phyloP scores from a whole-genome alignment of 1,139 yeast genomes.

The Geotrichum europaeum region DNA sequence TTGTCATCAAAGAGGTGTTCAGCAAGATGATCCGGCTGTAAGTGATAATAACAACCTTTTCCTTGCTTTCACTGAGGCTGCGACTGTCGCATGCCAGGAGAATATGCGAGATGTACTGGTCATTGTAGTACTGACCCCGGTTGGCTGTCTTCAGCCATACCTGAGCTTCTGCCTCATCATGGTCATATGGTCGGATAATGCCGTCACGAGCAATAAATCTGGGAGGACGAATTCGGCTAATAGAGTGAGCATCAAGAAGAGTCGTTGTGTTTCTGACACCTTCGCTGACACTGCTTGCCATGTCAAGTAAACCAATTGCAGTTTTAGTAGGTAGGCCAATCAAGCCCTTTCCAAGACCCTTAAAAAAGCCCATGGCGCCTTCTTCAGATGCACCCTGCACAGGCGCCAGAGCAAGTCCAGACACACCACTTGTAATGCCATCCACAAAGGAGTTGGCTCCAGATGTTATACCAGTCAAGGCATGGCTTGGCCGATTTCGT shows the following conservation, averaged over 20 bases:
- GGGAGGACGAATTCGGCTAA: conserved; percentile 78
- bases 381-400: conserved; percentile 78
- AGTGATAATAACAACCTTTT: conserved; percentile 69
- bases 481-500: conserved; percentile 77
- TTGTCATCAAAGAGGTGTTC: conserved; percentile 51
- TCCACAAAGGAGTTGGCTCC: conserved; percentile 89
- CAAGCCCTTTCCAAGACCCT: conserved; percentile 87
- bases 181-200: conserved; percentile 64
- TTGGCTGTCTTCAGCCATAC: conserved; percentile 78
- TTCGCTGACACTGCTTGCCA: conserved; percentile 88
- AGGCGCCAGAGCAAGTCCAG: conserved; percentile 88
- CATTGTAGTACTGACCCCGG: conserved; percentile 68
- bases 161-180: conserved; percentile 88
- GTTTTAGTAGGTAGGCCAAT: conserved; percentile 95
- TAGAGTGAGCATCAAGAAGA: conserved; percentile 71
- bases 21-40: conserved; percentile 63
- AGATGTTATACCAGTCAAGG: conserved; percentile 74
- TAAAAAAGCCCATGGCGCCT: conserved; percentile 87
- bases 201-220: conserved; percentile 65
- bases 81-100: conserved; percentile 53
- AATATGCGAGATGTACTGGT: conserved; percentile 77
- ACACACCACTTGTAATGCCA: conserved; percentile 77
- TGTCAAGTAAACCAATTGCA: conserved; percentile 87
- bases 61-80: conserved; percentile 28
- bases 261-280: conserved; percentile 91